Conservation (phyloP, 2,329 filamentous ascomycete species). For the Emergomyces pasteurianus region DNA sequence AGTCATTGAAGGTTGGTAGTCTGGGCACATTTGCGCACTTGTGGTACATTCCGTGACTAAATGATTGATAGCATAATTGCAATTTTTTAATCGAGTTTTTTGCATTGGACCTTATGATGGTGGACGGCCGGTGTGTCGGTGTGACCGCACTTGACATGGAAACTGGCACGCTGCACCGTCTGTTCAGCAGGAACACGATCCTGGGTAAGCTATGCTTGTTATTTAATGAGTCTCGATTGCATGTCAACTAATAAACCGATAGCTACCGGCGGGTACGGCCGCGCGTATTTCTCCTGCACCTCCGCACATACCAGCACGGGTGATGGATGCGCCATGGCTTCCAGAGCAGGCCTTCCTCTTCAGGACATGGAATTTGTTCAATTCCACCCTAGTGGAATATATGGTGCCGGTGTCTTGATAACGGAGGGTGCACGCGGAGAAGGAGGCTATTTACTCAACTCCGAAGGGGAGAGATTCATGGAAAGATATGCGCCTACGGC, state of each 20-base stretch:
- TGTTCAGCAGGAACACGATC: slow-evolving; percentile 80
- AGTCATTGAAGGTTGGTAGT: slow-evolving; percentile 51
- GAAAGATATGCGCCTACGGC: slow-evolving; percentile 84
- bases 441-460: slow-evolving; percentile 82
- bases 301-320: slow-evolving; percentile 86
- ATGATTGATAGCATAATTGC: slow-evolving; percentile 53
- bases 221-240: neutral
- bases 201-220: slow-evolving; percentile 3
- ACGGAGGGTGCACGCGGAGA: slow-evolving; percentile 86
- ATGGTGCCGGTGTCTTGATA: slow-evolving; percentile 81
- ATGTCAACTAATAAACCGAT: slow-evolving; percentile 28
- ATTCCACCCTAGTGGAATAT: slow-evolving; percentile 90
- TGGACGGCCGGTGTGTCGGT: slow-evolving; percentile 80
- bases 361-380: slow-evolving; percentile 92
- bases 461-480: slow-evolving; percentile 88
- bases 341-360: slow-evolving; percentile 78
- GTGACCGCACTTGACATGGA: slow-evolving; percentile 87
- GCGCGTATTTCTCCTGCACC: slow-evolving; percentile 86
- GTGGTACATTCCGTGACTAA: slow-evolving; percentile 1
- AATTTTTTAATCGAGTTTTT: slow-evolving; percentile 97
- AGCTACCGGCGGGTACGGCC: slow-evolving; percentile 80
- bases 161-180: slow-evolving; percentile 79
- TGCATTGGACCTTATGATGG: slow-evolving; percentile 81
- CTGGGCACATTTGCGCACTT: neutral
- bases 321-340: slow-evolving; percentile 90